A percentile compares a stretch with the other conserved stretches of the same genome.
Evolutionary conservation across 2,329 filamentous ascomycete genomes (phyloP).

Genomic region (Fusarium sp.): DNA sequence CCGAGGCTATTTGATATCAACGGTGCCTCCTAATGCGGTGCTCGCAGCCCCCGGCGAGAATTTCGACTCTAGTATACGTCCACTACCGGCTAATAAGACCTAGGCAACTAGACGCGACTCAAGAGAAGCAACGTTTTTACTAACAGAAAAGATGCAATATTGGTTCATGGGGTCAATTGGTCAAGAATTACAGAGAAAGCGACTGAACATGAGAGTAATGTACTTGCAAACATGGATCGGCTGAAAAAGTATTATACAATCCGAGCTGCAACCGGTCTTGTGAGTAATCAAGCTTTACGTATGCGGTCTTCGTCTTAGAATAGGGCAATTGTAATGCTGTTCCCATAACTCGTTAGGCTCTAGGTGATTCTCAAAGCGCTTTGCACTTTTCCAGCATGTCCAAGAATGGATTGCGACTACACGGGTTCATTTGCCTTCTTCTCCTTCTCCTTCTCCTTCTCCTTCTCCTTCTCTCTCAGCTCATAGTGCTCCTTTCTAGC

Average conservation of each 20-base stretch:
- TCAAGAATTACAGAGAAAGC: background rate
- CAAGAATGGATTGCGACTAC: background rate
- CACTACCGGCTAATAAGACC: background rate
- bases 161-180: background rate
- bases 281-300: slow-evolving; percentile 1
- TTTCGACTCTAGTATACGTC: background rate
- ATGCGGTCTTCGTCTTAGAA: slow-evolving; percentile 6
- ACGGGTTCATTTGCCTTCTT: slow-evolving; percentile 27
- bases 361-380: background rate
- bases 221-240: background rate
- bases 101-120: background rate
- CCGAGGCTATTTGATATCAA: background rate
- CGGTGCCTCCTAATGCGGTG: background rate
- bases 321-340: background rate
- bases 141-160: background rate
- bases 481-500: slow-evolving; percentile 46
- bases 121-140: background rate
- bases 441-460: slow-evolving; percentile 22
- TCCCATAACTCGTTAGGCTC: background rate
- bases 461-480: slow-evolving; percentile 35
- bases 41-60: background rate
- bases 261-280: background rate
- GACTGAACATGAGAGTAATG: background rate
- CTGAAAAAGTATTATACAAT: slow-evolving; percentile 7
- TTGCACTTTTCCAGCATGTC: background rate